These are phyloP conservation scores for Ogataea angusta DNA, from an alignment of 805 yeast species.

Conservation along the genomic window DNA sequence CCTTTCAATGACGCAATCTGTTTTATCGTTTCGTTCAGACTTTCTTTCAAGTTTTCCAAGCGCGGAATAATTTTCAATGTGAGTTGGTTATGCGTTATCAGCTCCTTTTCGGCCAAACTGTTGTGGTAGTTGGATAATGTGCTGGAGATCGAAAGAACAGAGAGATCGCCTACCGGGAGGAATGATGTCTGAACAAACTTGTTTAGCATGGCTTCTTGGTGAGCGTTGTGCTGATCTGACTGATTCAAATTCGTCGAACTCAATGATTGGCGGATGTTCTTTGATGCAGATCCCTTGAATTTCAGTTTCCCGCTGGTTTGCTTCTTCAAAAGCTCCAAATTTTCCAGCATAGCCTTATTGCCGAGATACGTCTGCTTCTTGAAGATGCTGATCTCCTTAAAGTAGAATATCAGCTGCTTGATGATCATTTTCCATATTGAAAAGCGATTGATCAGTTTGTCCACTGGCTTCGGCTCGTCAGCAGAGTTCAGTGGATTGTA, in stretches of 20 bases:
- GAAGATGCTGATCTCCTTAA: conserved; percentile 48
- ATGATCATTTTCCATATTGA: conserved; percentile 56
- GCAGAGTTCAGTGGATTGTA: conserved; percentile 30
- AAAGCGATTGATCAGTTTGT: conserved; percentile 50
- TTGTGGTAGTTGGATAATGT: conserved; percentile 32
- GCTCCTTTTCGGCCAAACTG: conserved; percentile 40
- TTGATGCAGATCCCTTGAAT: conserved; percentile 20
- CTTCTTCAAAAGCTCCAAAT: conserved; percentile 30
- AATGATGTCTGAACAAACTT: conserved; percentile 49
- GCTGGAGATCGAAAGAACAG: conserved; percentile 35
- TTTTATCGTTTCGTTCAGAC: conserved; percentile 49
- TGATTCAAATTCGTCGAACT: conserved; percentile 17
- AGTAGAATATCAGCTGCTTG: conserved; percentile 50
- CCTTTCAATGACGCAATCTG: conserved; percentile 51
- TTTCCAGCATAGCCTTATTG: conserved; percentile 50
- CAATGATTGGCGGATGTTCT: conserved; percentile 23
- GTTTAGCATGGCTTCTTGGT: conserved; percentile 30
- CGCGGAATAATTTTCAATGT: conserved; percentile 49
- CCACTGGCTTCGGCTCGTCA: conserved; percentile 40
- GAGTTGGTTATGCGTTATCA: conserved; percentile 50
- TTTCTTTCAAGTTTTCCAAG: conserved; percentile 53
- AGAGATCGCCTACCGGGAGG: conserved; percentile 35
- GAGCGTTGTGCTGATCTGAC: conserved; percentile 21
- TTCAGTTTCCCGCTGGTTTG: conserved; percentile 33
- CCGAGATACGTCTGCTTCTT: conserved; percentile 45